Base-by-base conservation (phyloP, 805 yeast genomes). In the Suhomyces sp. region DNA sequence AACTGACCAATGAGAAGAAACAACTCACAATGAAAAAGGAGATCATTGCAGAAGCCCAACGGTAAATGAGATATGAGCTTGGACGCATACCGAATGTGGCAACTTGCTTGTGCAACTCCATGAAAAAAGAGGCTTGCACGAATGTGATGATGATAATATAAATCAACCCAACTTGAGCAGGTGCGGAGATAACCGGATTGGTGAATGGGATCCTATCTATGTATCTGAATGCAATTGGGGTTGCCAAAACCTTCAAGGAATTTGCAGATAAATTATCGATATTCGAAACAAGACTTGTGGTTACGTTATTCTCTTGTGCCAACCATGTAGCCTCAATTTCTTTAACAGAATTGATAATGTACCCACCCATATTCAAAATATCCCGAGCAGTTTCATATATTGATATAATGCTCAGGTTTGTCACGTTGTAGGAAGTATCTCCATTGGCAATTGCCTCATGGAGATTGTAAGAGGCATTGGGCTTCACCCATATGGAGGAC, bases 121-220 rank as follows among this genome's bases (percentile, higher is more conserved):
- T 69, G 62, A 84, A 85, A 72, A 87, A 79, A 67, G 76, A 79
- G 60, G 86, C 78, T 59, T 84, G 86, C 78, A 89, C 86, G 64
- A 89, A 87, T 3, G 93, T 83, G 52, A 87, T 66, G 64, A 88
- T 83, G 60, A 88, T 78, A 64, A 87, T 73, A 64, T 83, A 88
- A 65, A 88, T 85, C 57, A 87, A 76, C 49, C 94, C 94, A 54
- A 88, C 85, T 65, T 87, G 93, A 4, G 83, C 67, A 5, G 92
- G 90, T 0, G 91, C 91, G 44, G 78, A 59, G 12, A 84, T 63
- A 5, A 81, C 83, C 2, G 80, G 72, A 59, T 82, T 71, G 1
- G 67, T 66, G 49, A 71, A 73, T 2, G 88, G 88, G n/a, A 74
- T 71, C 48, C 73, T 66, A 61, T 87, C 90, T 2, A 61, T 44